phyloP scores from a whole-genome alignment of 306 rosid species.

The Citrullus colocynthis region DNA sequence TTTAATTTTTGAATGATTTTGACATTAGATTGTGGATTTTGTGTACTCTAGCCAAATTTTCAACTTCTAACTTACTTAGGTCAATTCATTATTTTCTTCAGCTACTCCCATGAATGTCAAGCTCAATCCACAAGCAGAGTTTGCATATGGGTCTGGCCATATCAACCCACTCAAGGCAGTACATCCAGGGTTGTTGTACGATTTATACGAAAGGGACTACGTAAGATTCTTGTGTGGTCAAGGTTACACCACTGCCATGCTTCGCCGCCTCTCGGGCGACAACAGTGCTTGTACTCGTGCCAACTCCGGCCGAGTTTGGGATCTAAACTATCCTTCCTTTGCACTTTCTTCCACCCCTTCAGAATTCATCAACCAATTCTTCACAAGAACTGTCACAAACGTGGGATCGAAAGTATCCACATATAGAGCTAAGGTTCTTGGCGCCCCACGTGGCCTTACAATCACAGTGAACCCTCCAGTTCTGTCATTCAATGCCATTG shows the following conservation, averaged over 20 bases:
- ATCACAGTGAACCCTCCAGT: neutral
- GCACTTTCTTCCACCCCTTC: neutral
- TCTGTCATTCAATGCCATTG: neutral
- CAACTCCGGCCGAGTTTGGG: neutral
- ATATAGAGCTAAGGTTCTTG: neutral
- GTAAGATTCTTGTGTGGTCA: slow-evolving; percentile 23
- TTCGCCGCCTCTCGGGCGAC: slow-evolving; percentile 14
- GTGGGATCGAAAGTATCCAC: slow-evolving; percentile 7
- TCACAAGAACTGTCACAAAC: slow-evolving; percentile 22
- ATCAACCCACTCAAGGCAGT: slow-evolving; percentile 19
- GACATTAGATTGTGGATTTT: too few relatives aligned
- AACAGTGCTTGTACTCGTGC: slow-evolving; percentile 1
- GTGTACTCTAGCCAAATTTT: neutral
- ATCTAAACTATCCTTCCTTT: slow-evolving; percentile 36
- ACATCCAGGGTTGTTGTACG: slow-evolving; percentile 28
- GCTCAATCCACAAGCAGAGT: slow-evolving; percentile 21
- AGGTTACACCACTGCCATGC: slow-evolving; percentile 7
- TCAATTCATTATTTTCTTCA: neutral
- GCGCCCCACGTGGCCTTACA: neutral
- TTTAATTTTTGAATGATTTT: too few relatives aligned
- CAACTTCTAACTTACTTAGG: neutral
- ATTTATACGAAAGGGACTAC: slow-evolving; percentile 18
- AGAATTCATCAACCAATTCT: neutral
- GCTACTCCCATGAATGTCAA: slow-evolving; percentile 19
- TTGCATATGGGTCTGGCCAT: slow-evolving; percentile 36